phyloP scores from a whole-genome alignment of 768 basidiomycete genomes.

The Termitomyces bulborhizus region DNA sequence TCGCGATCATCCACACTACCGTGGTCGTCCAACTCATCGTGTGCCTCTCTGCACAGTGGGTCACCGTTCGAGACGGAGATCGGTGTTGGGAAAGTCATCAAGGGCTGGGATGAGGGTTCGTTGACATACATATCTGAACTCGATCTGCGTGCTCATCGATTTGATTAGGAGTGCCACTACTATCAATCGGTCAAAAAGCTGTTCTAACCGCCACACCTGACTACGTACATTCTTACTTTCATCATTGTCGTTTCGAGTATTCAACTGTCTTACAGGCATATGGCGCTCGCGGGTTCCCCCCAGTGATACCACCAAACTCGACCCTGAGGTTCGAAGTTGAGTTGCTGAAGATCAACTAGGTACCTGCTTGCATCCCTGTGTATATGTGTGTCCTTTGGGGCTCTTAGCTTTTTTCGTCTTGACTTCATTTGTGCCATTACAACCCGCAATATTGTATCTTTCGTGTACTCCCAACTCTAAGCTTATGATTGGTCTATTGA shows the following conservation, averaged over 20 bases:
- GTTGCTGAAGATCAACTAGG: slow-evolving; percentile 59
- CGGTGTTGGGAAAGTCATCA: slow-evolving; percentile 79
- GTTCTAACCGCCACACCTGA: slow-evolving; percentile 63
- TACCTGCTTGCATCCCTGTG: slow-evolving; percentile 3
- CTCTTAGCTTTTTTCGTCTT: slow-evolving; percentile 9
- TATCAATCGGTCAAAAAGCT: slow-evolving; percentile 76
- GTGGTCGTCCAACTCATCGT: slow-evolving; percentile 3
- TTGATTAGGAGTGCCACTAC: slow-evolving; percentile 60
- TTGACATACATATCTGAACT: slow-evolving; percentile 1
- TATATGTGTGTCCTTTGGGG: slow-evolving; percentile 11
- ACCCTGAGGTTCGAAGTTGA: slow-evolving; percentile 82
- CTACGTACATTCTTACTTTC: slow-evolving; percentile 45
- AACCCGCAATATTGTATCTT: slow-evolving; percentile 23
- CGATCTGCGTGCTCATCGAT: slow-evolving; percentile 16
- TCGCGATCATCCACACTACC: slow-evolving; percentile 3
- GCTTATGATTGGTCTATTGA: slow-evolving; percentile 7
- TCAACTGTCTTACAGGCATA: slow-evolving; percentile 46
- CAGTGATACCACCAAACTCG: slow-evolving; percentile 72
- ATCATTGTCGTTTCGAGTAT: not conserved
- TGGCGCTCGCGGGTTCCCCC: slow-evolving; percentile 68
- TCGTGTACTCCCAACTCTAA: slow-evolving; percentile 17
- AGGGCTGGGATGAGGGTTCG: slow-evolving; percentile 86
- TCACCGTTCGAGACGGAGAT: slow-evolving; percentile 64
- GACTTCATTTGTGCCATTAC: slow-evolving; percentile 20
- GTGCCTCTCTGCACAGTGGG: slow-evolving; percentile 30